Evolutionary conservation across 1,284 basidiomycete species (phyloP), one percentile per base, ranked within the genome.

Genomic region (Ceratobasidium sp.): DNA sequence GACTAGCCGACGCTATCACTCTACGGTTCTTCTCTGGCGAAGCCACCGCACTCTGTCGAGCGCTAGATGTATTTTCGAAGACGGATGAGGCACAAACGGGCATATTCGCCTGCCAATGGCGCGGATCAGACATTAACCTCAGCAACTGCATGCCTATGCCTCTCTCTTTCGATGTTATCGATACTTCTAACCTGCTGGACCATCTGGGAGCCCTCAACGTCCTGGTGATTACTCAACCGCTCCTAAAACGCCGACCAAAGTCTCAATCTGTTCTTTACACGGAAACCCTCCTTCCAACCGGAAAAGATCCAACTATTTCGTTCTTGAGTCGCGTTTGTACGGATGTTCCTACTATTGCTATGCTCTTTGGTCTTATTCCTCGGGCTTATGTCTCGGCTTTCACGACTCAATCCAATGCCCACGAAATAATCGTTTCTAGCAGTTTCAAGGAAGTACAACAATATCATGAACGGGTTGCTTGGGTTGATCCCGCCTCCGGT

Each of bases 131-230:
- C 81, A 83, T 5, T 77, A 84, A 62, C 86, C 28, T 67, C 4
- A 83, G 78, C 82, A 81, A 10, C 82, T 85, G 1, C 81, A 87
- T 64, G 70, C 79, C 9, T 68, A 65, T 56, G 3, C 69, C 61
- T n/a, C 28, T 57, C 0, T n/a, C 48, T 7, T 91, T 90, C 83
- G 84, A 89, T 67, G 84, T 90, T 61, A 88, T 91, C 75, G 88
- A 90, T 56, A 89, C 89, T 0, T 90, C 89, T 26, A 90, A 89
- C 77, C 78, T 90, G n/a, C 81, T 83, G 17, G 89, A 90, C 80
- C 85, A 88, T 69, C 52, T 88, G 1, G 89, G 62, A 9, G 15
- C 40, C 26, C 13, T 54, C 20, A 75, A 75, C 50, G 6, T 75
- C 9, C 38, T 75, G 3, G 13, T 75, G 7, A 38, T 48, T 6